Percentiles rank a stretch among this genome's conserved stretches.
phyloP scores from a whole-genome alignment of 1,139 yeast genomes.

The Pichia sp. region DNA sequence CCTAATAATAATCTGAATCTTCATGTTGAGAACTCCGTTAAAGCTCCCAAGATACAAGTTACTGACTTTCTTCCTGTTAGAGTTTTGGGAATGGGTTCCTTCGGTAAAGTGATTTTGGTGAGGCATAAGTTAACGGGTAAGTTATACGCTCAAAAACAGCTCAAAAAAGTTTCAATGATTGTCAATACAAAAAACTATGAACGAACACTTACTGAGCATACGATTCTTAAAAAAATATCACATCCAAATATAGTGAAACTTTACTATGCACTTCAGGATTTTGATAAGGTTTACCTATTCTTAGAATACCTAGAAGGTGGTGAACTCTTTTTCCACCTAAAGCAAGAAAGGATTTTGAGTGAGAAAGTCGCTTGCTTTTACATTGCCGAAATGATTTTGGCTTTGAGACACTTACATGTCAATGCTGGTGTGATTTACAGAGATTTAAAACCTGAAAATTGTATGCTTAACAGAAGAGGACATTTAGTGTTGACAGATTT shows the following conservation, averaged over 20 bases:
- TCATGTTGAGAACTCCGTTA: neutral
- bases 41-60: conserved; percentile 16
- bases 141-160: conserved; percentile 82
- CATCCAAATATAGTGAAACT: conserved; percentile 88
- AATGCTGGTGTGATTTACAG: conserved; percentile 81
- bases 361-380: conserved; percentile 81
- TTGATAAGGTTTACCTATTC: conserved; percentile 77
- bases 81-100: conserved; percentile 84
- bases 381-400: conserved; percentile 79
- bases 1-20: neutral
- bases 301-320: conserved; percentile 90
- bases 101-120: conserved; percentile 84
- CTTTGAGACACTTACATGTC: conserved; percentile 68
- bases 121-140: conserved; percentile 61
- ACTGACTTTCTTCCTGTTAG: conserved; percentile 74
- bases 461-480: conserved; percentile 72
- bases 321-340: conserved; percentile 79
- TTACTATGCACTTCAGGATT: conserved; percentile 85
- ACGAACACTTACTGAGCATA: conserved; percentile 66
- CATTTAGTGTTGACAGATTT: conserved; percentile 87
- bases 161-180: conserved; percentile 70
- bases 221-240: conserved; percentile 56
- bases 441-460: conserved; percentile 90
- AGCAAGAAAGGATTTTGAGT: conserved; percentile 44
- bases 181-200: conserved; percentile 47